These are phyloP conservation scores for Trametes punicea DNA, from an alignment of 768 basidiomycete genomes.

Conservation along the genomic window DNA sequence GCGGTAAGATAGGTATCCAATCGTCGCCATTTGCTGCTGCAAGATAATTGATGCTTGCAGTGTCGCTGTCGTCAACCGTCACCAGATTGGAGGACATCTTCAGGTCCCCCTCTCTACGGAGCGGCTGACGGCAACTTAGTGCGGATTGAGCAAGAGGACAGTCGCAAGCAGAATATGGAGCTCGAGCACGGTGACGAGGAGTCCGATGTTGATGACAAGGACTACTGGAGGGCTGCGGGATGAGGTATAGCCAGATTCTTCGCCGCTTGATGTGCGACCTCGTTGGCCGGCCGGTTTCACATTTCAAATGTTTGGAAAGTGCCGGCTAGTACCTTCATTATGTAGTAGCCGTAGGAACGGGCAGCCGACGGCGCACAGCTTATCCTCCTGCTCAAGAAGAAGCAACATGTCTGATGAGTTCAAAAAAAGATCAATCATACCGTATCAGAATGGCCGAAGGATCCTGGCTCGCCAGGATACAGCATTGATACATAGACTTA, in stretches of 20 bases:
- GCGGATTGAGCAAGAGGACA: background rate
- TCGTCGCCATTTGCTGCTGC: background rate
- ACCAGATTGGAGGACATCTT: slow-evolving; percentile 1
- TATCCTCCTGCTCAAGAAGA: background rate
- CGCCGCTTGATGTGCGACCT: no score
- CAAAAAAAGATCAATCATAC: background rate
- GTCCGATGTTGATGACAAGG: background rate
- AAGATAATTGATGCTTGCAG: background rate
- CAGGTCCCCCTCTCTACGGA: background rate
- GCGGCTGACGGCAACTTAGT: background rate
- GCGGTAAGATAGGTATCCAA: background rate
- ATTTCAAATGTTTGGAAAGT: no score
- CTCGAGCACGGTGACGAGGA: background rate
- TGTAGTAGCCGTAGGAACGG: no score
- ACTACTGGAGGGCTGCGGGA: no score
- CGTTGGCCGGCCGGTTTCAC: no score
- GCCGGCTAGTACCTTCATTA: no score
- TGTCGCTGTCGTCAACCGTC: background rate
- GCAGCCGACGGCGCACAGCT: background rate
- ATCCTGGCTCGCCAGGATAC: no score
- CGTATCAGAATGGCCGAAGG: no score
- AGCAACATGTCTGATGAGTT: background rate
- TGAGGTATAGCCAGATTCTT: background rate
- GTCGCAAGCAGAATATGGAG: background rate
- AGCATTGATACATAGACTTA: no score